phyloP scores from a whole-genome alignment of 768 basidiomycete genomes.

The Mycena leptocephala region DNA sequence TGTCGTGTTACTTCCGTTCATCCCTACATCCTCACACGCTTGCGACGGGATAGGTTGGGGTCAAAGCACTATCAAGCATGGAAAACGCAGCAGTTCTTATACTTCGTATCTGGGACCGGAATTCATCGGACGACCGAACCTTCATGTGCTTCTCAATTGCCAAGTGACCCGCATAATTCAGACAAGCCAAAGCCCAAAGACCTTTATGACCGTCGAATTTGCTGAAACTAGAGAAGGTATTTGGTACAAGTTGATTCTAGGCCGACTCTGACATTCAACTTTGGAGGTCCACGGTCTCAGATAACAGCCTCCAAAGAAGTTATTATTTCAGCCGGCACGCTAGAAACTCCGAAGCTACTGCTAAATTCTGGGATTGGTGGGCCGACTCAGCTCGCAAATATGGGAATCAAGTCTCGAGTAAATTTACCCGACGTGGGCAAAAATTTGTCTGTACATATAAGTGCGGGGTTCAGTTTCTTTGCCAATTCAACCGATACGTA shows the following conservation, averaged over 20 bases:
- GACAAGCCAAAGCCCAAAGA: neutral
- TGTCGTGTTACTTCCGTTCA: neutral
- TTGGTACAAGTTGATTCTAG: neutral
- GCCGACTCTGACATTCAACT: too few species aligned
- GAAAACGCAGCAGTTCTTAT: neutral
- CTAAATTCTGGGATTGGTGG: neutral
- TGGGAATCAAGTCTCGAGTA: neutral
- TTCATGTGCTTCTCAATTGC: neutral
- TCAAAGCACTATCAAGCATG: neutral
- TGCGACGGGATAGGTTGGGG: neutral
- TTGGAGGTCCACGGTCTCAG: neutral
- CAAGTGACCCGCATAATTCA: neutral
- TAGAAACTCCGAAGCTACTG: neutral
- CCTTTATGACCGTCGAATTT: neutral
- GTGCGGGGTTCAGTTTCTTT: neutral
- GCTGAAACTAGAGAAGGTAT: neutral
- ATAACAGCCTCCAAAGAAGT: neutral
- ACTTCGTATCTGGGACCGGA: neutral
- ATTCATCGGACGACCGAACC: neutral
- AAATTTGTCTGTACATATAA: neutral
- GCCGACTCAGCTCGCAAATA: neutral
- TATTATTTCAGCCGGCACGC: neutral
- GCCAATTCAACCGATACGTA: neutral
- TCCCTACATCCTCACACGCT: neutral
- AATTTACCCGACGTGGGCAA: neutral